phyloP scores from a whole-genome alignment of 139 green algal genomes.

The Picochlorum sp. region DNA sequence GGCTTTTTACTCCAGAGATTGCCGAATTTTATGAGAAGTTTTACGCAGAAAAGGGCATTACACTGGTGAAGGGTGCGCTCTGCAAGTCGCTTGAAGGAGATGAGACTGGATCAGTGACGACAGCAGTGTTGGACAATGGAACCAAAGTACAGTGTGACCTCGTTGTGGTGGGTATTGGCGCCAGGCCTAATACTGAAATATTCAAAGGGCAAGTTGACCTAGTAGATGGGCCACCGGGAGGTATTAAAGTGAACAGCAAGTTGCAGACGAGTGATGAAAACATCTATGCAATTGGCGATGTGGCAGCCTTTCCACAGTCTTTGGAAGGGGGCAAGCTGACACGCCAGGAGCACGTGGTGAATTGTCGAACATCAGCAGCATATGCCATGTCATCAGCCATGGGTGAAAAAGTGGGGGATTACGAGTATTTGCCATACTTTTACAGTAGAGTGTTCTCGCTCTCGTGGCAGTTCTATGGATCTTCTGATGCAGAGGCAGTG shows the following conservation, averaged over 20 bases:
- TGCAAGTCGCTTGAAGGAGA: constrained; percentile 30
- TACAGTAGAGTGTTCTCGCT: constrained; percentile 85
- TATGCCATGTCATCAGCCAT: constrained; percentile 21
- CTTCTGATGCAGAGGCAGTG: constrained; percentile 25
- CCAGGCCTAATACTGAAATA: constrained; percentile 54
- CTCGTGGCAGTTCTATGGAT: constrained; percentile 75
- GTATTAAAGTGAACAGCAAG: constrained; percentile 68
- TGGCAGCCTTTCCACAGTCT: constrained; percentile 79
- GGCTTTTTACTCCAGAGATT: constrained; percentile 72
- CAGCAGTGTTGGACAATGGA: constrained; percentile 54
- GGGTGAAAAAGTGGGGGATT: constrained; percentile 28
- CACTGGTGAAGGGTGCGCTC: constrained; percentile 50
- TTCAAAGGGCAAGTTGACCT: constrained; percentile 50
- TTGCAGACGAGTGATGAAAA: constrained; percentile 58
- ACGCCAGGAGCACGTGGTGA: constrained; percentile 81
- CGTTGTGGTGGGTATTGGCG: constrained; percentile 79
- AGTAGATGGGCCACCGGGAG: constrained; percentile 49
- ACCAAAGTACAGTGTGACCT: constrained; percentile 43
- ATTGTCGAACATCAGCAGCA: constrained; percentile 28
- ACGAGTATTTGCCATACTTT: constrained; percentile 93
- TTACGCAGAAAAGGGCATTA: constrained; percentile 62
- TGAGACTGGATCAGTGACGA: constrained; percentile 27
- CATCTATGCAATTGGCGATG: constrained; percentile 86
- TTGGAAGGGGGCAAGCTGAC: constrained; percentile 26
- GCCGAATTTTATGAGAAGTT: constrained; percentile 65